Evolutionary conservation across 176 grass and related monocot genomes (phyloP).

Genomic region (Elymus sibiricus): DNA sequence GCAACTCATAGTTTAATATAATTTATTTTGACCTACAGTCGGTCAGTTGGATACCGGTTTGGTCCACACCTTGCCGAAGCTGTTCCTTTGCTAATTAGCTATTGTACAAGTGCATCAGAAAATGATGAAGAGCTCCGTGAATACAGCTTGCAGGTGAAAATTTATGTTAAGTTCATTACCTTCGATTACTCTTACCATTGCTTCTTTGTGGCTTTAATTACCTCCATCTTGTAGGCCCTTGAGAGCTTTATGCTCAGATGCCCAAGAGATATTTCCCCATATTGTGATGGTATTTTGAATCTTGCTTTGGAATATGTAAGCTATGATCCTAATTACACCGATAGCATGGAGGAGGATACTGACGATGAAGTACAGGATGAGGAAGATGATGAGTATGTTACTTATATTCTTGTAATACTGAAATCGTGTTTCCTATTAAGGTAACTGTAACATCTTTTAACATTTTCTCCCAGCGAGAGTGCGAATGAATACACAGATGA

Average conservation of each 20-base stretch:
- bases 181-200: constrained; percentile 8
- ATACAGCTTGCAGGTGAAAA: constrained; percentile 89
- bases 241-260: constrained; percentile 98
- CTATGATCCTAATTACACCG: constrained; percentile 99
- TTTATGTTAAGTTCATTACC: neutral
- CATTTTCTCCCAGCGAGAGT: constrained; percentile 68
- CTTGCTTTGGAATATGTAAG: constrained; percentile 93
- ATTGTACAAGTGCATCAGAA: constrained; percentile 92
- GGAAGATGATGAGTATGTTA: constrained; percentile 91
- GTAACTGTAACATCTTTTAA: neutral
- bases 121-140: constrained; percentile 96
- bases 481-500: constrained; percentile 97
- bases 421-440: constrained; percentile 10
- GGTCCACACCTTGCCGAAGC: constrained; percentile 86
- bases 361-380: constrained; percentile 85
- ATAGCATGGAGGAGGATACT: constrained; percentile 97
- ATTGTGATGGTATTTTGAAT: constrained; percentile 80
- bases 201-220: constrained; percentile 8
- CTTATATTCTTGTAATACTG: constrained; percentile 17
- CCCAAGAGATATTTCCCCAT: constrained; percentile 87
- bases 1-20: neutral
- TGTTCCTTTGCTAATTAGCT: constrained; percentile 86
- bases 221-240: constrained; percentile 57
- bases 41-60: constrained; percentile 98
- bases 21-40: constrained; percentile 42